phyloP scores from a whole-genome alignment of 768 basidiomycete genomes.

The Xerocomellus intermedius region DNA sequence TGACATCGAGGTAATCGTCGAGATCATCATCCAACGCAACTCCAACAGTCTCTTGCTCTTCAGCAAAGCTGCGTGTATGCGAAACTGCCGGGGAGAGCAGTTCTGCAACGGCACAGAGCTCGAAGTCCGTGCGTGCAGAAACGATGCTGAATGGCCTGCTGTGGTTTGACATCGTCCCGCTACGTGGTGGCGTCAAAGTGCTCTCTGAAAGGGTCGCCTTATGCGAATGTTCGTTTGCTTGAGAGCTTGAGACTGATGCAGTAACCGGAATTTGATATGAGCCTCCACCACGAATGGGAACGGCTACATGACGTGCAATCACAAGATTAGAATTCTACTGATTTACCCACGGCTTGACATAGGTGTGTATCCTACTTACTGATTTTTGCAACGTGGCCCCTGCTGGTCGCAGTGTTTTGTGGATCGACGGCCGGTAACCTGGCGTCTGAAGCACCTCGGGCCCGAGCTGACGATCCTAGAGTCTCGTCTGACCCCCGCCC shows the following conservation, averaged over 20 bases:
- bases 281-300: slow-evolving; percentile 17
- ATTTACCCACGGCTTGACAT: slow-evolving; percentile 21
- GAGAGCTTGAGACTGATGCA: slow-evolving; percentile 11
- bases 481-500: slow-evolving; percentile 35
- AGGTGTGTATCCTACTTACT: slow-evolving; percentile 29
- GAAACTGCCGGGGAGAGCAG: slow-evolving; percentile 39
- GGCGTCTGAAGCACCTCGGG: slow-evolving; percentile 77
- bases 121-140: slow-evolving; percentile 48
- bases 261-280: slow-evolving; percentile 14
- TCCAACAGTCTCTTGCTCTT: slow-evolving; percentile 25
- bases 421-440: slow-evolving; percentile 34
- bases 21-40: slow-evolving; percentile 27
- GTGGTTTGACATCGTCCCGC: slow-evolving; percentile 26
- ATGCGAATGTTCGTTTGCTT: slow-evolving; percentile 19
- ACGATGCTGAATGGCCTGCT: slow-evolving; percentile 41
- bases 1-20: slow-evolving; percentile 32
- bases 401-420: slow-evolving; percentile 22
- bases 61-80: slow-evolving; percentile 20
- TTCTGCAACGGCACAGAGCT: slow-evolving; percentile 51
- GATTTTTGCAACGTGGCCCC: slow-evolving; percentile 19
- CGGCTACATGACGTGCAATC: slow-evolving; percentile 19
- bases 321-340: slow-evolving; percentile 25
- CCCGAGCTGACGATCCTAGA: slow-evolving; percentile 33
- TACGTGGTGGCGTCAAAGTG: slow-evolving; percentile 22
- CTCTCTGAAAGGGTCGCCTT: slow-evolving; percentile 24